phyloP scores from a whole-genome alignment of 495 filamentous ascomycete species.

The Staphylotrichum longicolle region DNA sequence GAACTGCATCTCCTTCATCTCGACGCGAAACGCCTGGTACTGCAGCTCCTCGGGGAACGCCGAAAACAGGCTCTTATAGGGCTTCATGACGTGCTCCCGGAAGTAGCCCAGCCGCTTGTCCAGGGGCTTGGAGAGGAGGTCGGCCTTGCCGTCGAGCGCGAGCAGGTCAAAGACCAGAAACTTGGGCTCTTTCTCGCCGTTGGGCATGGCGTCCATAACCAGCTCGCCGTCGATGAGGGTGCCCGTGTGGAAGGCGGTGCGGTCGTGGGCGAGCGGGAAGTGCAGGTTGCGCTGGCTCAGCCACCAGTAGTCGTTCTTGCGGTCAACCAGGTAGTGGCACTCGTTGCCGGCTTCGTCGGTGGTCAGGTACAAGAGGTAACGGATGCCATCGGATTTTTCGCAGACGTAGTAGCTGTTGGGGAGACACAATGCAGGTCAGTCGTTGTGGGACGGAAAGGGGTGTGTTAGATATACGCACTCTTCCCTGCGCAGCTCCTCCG shows the following conservation, averaged over 20 bases:
- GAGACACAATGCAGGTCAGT: neutral
- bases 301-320: constrained; percentile 93
- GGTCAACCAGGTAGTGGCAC: constrained; percentile 79
- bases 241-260: constrained; percentile 65
- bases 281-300: constrained; percentile 65
- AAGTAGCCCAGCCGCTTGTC: constrained; percentile 90
- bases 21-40: constrained; percentile 72
- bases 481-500: constrained; percentile 64
- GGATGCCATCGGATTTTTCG: constrained; percentile 96
- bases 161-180: constrained; percentile 94
- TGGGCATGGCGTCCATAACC: constrained; percentile 68
- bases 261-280: constrained; percentile 68
- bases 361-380: constrained; percentile 88
- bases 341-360: constrained; percentile 55
- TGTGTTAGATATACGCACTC: constrained; percentile 53
- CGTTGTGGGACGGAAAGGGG: neutral
- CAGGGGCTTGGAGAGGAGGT: constrained; percentile 70
- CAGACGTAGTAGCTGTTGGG: constrained; percentile 79
- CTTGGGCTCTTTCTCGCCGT: constrained; percentile 64
- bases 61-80: constrained; percentile 69
- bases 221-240: constrained; percentile 93
- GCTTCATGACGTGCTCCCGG: constrained; percentile 70
- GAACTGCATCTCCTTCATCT: constrained; percentile 83
- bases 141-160: constrained; percentile 68
- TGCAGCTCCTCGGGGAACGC: constrained; percentile 65